Conservation (phyloP, 306 rosid genomes). For the Medicago ruthenica region DNA sequence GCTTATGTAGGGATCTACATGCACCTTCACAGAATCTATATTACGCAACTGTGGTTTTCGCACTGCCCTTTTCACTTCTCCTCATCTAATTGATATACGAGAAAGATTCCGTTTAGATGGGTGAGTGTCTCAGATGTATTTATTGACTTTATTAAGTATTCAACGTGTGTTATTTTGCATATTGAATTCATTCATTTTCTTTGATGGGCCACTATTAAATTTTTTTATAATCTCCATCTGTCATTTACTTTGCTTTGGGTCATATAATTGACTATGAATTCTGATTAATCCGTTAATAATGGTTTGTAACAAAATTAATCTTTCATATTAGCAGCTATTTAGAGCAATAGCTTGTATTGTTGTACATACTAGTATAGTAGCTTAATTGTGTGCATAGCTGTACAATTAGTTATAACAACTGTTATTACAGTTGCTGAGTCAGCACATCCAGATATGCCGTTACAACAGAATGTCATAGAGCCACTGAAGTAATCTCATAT, state of each 20-base stretch:
- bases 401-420: slow-evolving; percentile 12
- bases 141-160: slow-evolving; percentile 19
- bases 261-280: slow-evolving; percentile 27
- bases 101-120: slow-evolving; percentile 94
- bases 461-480: background rate
- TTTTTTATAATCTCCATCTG: slow-evolving; percentile 11
- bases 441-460: background rate
- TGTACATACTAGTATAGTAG: background rate
- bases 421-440: slow-evolving; percentile 14
- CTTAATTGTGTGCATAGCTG: slow-evolving; percentile 2
- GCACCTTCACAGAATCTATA: slow-evolving; percentile 90
- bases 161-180: slow-evolving; percentile 32
- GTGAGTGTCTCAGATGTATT: slow-evolving; percentile 58
- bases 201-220: background rate
- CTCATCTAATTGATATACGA: slow-evolving; percentile 93
- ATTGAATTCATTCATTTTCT: slow-evolving; percentile 15
- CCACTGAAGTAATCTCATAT: background rate
- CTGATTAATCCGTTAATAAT: slow-evolving; percentile 9
- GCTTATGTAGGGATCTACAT: slow-evolving; percentile 83
- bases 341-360: slow-evolving; percentile 5
- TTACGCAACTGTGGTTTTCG: slow-evolving; percentile 84
- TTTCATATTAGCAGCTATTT: background rate
- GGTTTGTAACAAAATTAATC: background rate
- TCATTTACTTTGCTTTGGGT: slow-evolving; percentile 10
- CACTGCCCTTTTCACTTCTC: slow-evolving; percentile 96